phyloP scores from a whole-genome alignment of 2,329 filamentous ascomycete genomes.

The Colletotrichum sp. region DNA sequence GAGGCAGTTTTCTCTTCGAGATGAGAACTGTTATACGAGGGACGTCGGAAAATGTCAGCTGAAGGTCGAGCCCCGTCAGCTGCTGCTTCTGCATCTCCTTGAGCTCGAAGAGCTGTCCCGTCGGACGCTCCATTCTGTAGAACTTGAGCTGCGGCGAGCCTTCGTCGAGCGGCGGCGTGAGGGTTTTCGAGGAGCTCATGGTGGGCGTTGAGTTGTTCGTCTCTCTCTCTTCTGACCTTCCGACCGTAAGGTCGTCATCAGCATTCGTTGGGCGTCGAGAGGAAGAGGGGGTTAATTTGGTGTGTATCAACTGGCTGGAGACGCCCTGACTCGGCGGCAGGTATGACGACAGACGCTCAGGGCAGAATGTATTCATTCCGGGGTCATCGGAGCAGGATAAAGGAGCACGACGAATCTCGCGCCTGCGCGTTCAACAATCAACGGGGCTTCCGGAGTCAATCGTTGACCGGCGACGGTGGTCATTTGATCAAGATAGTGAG shows the following conservation, averaged over 20 bases:
- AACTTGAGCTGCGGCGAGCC: neutral
- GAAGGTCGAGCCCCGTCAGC: neutral
- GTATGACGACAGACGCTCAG: slow-evolving; percentile 14
- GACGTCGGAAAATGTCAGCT: neutral
- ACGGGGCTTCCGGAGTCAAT: neutral
- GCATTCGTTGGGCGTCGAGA: neutral
- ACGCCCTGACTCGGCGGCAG: neutral
- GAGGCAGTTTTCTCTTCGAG: neutral
- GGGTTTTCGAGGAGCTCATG: slow-evolving; percentile 5
- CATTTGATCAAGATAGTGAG: neutral
- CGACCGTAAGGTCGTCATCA: neutral
- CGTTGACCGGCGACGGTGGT: neutral
- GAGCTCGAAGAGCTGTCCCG: slow-evolving; percentile 8
- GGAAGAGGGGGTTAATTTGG: neutral
- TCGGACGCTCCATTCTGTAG: neutral
- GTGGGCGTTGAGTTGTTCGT: neutral
- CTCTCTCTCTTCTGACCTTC: neutral
- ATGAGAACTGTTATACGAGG: neutral
- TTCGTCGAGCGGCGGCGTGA: neutral
- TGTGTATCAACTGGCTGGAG: slow-evolving; percentile 10
- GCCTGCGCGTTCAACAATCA: neutral
- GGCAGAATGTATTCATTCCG: slow-evolving; percentile 1
- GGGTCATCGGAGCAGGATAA: neutral
- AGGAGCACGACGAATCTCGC: neutral
- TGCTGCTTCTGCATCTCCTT: slow-evolving; percentile 4